phyloP scores from a whole-genome alignment of 225 moss, liverwort and hornwort genomes.

The Physcomitrellopsis africana region DNA sequence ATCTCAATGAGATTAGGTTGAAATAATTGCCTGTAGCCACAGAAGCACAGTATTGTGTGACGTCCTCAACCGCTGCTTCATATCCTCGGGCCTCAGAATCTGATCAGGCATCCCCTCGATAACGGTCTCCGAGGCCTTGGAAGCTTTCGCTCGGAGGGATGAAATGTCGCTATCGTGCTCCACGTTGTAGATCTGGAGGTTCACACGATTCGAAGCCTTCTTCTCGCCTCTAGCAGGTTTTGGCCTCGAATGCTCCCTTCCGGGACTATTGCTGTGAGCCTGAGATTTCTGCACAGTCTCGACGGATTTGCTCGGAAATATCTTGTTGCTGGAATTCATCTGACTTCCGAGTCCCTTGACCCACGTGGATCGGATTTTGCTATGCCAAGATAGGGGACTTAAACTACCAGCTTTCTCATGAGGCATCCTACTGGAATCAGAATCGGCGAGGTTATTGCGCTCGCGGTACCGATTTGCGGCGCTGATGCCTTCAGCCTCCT shows the following conservation, averaged over 20 bases:
- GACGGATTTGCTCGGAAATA: conserved; percentile 44
- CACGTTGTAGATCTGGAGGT: not conserved
- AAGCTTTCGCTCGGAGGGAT: not conserved
- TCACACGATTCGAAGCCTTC: not conserved
- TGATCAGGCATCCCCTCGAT: conserved; percentile 55
- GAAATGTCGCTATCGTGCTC: conserved; percentile 1
- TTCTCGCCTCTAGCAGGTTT: not conserved
- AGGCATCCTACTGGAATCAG: not conserved
- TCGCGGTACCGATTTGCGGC: not conserved
- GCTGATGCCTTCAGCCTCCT: not conserved
- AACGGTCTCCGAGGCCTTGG: conserved; percentile 10
- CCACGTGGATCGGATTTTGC: conserved; percentile 38
- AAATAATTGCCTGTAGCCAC: conserved; percentile 46
- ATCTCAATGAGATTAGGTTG: not conserved
- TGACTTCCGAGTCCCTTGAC: conserved; percentile 44
- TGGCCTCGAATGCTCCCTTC: conserved; percentile 23
- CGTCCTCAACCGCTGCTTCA: conserved; percentile 38
- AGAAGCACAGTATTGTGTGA: conserved; percentile 44
- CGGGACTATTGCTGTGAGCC: conserved; percentile 13
- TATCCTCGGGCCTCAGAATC: conserved; percentile 51
- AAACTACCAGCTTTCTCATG: not conserved
- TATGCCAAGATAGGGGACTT: conserved; percentile 35
- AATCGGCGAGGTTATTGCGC: not conserved
- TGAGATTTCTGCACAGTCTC: conserved; percentile 26
- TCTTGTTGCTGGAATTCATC: conserved; percentile 32